A percentile compares a stretch with the other conserved stretches of the same genome.
Conservation (phyloP, 805 yeast genomes). For the Wickerhamiella musiphila region DNA sequence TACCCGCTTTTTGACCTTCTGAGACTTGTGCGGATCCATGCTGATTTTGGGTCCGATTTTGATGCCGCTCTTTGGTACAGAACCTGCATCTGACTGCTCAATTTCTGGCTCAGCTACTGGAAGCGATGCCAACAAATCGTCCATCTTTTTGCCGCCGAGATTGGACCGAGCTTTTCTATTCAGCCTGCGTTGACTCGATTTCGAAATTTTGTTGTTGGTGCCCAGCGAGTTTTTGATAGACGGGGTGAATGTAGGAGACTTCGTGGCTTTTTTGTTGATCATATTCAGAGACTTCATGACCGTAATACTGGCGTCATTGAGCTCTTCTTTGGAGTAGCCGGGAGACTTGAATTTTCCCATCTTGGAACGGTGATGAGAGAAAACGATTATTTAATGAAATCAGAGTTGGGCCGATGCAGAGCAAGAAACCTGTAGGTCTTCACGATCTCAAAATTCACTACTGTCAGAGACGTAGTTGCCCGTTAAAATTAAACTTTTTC, state of each 20-base stretch:
- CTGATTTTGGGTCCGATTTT: not conserved
- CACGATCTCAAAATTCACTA: too few relatives aligned
- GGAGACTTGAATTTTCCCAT: conserved; percentile 1
- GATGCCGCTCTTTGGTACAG: too few relatives aligned
- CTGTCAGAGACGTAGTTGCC: too few relatives aligned
- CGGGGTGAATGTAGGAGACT: conserved; percentile 2
- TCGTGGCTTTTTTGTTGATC: conserved; percentile 7
- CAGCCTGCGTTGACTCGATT: conserved; percentile 13
- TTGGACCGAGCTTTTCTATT: conserved; percentile 12
- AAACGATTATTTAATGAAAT: too few relatives aligned
- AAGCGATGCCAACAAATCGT: conserved; percentile 8
- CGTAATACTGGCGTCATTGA: conserved; percentile 13
- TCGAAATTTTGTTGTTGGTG: conserved; percentile 7
- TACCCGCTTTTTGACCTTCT: not conserved
- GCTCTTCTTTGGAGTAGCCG: conserved; percentile 14
- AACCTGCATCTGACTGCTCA: not conserved
- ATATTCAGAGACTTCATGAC: conserved; percentile 15
- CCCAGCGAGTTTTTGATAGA: conserved; percentile 13
- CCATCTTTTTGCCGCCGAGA: conserved; percentile 15
- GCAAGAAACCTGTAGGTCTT: too few relatives aligned
- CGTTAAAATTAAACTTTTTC: too few relatives aligned
- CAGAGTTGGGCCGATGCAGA: too few relatives aligned
- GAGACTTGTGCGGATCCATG: conserved; percentile 1
- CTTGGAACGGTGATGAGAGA: too few relatives aligned
- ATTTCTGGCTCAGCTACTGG: conserved; percentile 7